Base-by-base conservation (phyloP, 2,329 filamentous ascomycete genomes). In the Fonsecaea multimorphosa region DNA sequence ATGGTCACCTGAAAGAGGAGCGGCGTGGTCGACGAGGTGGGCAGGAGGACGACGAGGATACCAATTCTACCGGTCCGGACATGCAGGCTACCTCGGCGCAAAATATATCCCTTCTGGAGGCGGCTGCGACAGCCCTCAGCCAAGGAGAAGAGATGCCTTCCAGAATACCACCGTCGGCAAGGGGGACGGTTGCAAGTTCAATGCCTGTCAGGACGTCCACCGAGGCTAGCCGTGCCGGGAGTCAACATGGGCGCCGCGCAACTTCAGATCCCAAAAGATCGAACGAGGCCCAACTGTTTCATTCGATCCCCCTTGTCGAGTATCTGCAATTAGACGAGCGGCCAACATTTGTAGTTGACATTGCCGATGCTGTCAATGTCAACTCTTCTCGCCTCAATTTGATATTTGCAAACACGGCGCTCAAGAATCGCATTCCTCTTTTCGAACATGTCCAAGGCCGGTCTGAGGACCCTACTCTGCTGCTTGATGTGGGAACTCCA, bases 281-380 rank as follows among this genome's bases (percentile, higher is more conserved):
- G 0, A 81, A 85, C 1, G 81, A 82, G 4, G 69, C 86, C 52
- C 83, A 87, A 58, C 79, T 87, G 58, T 80, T 93, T 3, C 85
- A 86, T 49, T 84, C 85, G 29, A 82, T 93, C 58, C 88, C 89
- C 27, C 83, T 92, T 9, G 78, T 89, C 22, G 91, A 94, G 75
- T 79, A 94, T 44, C 77, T 95, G 46, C 91, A 94, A 73, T 86
- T 90, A 70, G 91, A 95, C 74, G 86, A 89, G 57, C 82, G 91
- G 54, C 91, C 91, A 2, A 91, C 89, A 0, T 92, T 94, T 72
- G 84, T 94, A 49, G 81, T 94, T 36, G 91, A 94, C 72, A 78
- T 91, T 58, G 80, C 81, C 7, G 86, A 89, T 72, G 76, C 81
- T 1, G 76, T 78, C n/a, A 89, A 88, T 70, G 82, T 81, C 54